Evolutionary conservation across 306 rosid genomes (phyloP), one percentile per base, ranked within the genome.

Genomic region (Cucurbita maxima): DNA sequence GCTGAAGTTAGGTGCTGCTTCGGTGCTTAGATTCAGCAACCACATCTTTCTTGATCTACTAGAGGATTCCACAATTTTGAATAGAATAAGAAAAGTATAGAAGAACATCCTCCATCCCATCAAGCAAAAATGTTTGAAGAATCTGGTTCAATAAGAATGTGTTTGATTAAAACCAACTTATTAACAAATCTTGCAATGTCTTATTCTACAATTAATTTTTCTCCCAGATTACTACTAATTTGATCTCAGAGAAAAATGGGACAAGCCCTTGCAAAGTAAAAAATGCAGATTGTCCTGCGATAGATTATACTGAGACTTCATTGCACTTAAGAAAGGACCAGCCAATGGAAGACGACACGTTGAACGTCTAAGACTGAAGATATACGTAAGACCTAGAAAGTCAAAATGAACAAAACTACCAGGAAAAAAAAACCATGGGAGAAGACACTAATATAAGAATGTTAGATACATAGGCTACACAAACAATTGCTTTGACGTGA

Each of bases 61-160:
- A 10, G 90, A 84, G 62, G 96, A 85, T 80, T 89, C 96, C 74
- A 83, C 90, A 4, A 84, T 56, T 10, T 78, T 82, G 73, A 84
- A 76, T 77, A 88, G 83, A 79, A 88, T 82, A 60, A 81, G 66
- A 16, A 79, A 78, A 69, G 81, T 79, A 80, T 83, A 88, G 48
- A 90, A 76, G 75, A 84, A 67, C 68, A 75, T 80, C 75, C 63
- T 76, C 88, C 89, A 83, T 79, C 90, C 96, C 96, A 90, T 92
- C 66, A 75, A 75, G 77, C 50, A 71, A 68, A 48, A 44, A 54
- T 75, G 34, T 52, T 61, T 54, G 16, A 41, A 38, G 47, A 73
- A 38, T 54, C 67, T 5, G 45, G 76, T 45, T 76, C 57, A 73
- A 55, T 60, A 72, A 22, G 58, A 53, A 56, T 41, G 59, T 76